A percentile compares a stretch with the other conserved stretches of the same genome.
Conservation (phyloP, 768 basidiomycete genomes). For the Amylocystis lapponica region DNA sequence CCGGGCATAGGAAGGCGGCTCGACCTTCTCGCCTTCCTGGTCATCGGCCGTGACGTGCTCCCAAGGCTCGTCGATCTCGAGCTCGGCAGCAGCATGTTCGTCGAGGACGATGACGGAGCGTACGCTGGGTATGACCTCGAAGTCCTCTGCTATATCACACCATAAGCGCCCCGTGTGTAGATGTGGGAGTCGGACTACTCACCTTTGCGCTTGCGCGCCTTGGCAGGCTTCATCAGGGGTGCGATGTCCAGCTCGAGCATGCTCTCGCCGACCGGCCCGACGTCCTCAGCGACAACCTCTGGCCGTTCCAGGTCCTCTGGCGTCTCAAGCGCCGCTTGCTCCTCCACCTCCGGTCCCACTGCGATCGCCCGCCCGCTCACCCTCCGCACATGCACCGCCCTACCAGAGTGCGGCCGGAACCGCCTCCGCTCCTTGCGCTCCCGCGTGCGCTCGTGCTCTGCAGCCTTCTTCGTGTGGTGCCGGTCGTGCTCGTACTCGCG, state of each 20-base stretch:
- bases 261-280: conserved; percentile 11
- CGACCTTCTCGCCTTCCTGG: conserved; percentile 27
- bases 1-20: conserved; percentile 32
- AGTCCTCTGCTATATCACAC: conserved; percentile 39
- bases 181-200: conserved; percentile 11
- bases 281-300: no score
- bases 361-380: background rate
- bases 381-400: background rate
- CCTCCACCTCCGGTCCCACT: background rate
- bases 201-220: conserved; percentile 39
- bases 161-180: background rate
- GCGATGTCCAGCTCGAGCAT: conserved; percentile 20
- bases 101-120: conserved; percentile 56
- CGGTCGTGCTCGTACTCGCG: conserved; percentile 46
- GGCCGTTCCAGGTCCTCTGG: no score
- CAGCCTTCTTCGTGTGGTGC: conserved; percentile 40
- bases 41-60: conserved; percentile 44
- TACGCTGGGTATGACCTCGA: conserved; percentile 49
- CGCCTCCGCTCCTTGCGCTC: conserved; percentile 10
- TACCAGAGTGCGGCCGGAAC: conserved; percentile 1
- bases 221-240: conserved; percentile 24
- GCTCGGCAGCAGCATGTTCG: conserved; percentile 30
- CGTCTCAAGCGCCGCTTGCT: background rate
- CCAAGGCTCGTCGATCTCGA: conserved; percentile 54
- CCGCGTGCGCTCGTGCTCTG: conserved; percentile 20